Percentiles rank a stretch among this genome's conserved stretches.
Conservation (phyloP, 2,329 filamentous ascomycete species). For the Talaromyces sp. region DNA sequence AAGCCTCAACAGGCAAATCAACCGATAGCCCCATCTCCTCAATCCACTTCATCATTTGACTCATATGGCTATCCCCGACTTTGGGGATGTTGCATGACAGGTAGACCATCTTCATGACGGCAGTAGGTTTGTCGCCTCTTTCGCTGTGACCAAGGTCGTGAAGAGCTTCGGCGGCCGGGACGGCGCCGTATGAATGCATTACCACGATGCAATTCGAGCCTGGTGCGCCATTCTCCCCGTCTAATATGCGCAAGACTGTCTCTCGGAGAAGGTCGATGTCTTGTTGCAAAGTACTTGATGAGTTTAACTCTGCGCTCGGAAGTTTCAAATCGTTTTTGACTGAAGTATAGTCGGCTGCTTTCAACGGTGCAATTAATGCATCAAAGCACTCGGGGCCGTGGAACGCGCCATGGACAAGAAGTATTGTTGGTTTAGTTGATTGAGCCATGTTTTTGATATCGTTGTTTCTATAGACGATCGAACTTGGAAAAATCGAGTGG, state of each 20-base stretch:
- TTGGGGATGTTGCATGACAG: not conserved
- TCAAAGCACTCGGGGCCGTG: not conserved
- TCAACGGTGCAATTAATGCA: not conserved
- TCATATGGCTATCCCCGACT: not conserved
- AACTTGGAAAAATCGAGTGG: not conserved
- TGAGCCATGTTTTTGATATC: not conserved
- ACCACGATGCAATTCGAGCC: not conserved
- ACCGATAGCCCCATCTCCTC: not conserved
- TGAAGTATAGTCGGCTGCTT: not conserved
- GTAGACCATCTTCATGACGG: not conserved
- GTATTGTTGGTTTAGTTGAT: not conserved
- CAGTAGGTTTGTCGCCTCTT: not conserved
- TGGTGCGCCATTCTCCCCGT: not conserved
- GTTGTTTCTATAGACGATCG: not conserved
- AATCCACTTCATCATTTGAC: not conserved
- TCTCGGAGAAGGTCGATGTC: not conserved
- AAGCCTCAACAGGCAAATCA: not conserved
- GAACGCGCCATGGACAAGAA: not conserved
- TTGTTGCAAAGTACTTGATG: not conserved
- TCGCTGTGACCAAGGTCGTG: not conserved
- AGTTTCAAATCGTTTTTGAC: not conserved
- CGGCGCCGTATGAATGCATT: slow-evolving; percentile 1
- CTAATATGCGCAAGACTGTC: not conserved
- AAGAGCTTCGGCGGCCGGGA: not conserved
- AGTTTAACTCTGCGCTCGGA: not conserved